Evolutionary conservation across 108 stramenopile species (phyloP), one percentile per base, ranked within the genome.

Genomic region (Parietichytrium sp.): DNA sequence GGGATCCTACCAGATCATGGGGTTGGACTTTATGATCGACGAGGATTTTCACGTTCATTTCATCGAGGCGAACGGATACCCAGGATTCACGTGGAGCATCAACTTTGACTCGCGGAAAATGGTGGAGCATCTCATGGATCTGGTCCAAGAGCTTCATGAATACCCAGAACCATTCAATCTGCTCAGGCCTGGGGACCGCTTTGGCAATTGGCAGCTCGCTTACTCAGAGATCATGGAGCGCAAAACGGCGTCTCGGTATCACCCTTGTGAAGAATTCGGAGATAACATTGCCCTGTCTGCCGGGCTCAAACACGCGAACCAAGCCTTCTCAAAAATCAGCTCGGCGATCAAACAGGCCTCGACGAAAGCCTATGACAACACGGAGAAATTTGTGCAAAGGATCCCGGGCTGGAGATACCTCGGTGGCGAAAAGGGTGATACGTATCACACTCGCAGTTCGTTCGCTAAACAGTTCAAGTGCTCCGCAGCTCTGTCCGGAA

Each of bases 1-100:
- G 13, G 81, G 81, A 4, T 49, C 79, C 7, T 83, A 72, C 61
- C 55, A 83, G 48, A 72, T 55, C 30, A 49, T 50, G 25, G 82
- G 82, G 16, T 50, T 83, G 26, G 82, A 83, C 36, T 54, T 83
- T 49, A 83, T 83, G 82, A 52, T 83, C 3, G 49, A 51, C 2
- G 38, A 54, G 2, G 45, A 83, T 23, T 79, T 83, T 16, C 36
- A 79, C 30, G 82, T 54, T 4, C 31, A 79, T 18, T 49, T 83
- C 20, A 49, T 83, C 48, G 82, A 83, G 82, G 78, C 51, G 13
- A 83, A 83, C 3, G 55, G 49, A 10, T 83, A 55, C 48, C 82
- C 82, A 20, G 82, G 61, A 45, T 72, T 72, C 30, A 72, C 61
- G 42, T 72, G 61, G 61, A 72, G 61, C 42, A 72, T 72, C 61